These are phyloP conservation scores for Chlorella vulgaris DNA, from an alignment of 139 green algal species.

Conservation along the genomic window DNA sequence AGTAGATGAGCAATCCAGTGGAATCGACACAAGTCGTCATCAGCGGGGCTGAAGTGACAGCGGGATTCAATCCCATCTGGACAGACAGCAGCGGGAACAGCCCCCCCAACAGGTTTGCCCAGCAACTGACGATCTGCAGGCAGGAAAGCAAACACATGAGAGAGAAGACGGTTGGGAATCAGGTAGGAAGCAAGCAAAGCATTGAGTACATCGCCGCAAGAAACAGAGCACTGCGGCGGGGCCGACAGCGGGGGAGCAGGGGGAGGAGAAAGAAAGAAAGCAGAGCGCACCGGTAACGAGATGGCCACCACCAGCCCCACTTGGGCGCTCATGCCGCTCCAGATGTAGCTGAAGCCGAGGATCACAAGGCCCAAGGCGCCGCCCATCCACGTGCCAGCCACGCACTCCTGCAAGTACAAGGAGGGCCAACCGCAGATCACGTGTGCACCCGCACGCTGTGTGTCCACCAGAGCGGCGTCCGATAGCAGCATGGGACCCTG, in stretches of 20 bases:
- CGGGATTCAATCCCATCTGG: conserved; percentile 61
- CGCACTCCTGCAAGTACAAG: conserved; percentile 52
- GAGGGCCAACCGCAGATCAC: too few relatives aligned
- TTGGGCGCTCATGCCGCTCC: conserved; percentile 48
- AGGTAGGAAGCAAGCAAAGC: too few relatives aligned
- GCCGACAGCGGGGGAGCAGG: too few relatives aligned
- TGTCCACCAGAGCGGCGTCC: not conserved
- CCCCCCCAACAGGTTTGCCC: conserved; percentile 70
- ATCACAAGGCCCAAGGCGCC: conserved; percentile 57
- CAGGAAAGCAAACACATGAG: too few relatives aligned
- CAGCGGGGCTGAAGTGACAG: conserved; percentile 71
- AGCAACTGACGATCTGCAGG: conserved; percentile 73
- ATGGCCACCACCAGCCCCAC: conserved; percentile 62
- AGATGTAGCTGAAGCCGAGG: conserved; percentile 54
- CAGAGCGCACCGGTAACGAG: too few relatives aligned
- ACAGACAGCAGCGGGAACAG: conserved; percentile 63
- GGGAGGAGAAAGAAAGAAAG: too few relatives aligned
- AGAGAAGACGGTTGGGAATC: too few relatives aligned
- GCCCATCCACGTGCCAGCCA: conserved; percentile 63
- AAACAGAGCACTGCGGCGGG: too few relatives aligned
- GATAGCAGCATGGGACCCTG: not conserved
- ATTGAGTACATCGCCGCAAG: too few relatives aligned
- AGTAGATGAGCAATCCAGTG: conserved; percentile 76
- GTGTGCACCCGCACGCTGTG: not conserved
- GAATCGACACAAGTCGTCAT: conserved; percentile 62